Evolutionary conservation across 225 moss, liverwort and hornwort species (phyloP).

Genomic region (Sphagnum contortum): DNA sequence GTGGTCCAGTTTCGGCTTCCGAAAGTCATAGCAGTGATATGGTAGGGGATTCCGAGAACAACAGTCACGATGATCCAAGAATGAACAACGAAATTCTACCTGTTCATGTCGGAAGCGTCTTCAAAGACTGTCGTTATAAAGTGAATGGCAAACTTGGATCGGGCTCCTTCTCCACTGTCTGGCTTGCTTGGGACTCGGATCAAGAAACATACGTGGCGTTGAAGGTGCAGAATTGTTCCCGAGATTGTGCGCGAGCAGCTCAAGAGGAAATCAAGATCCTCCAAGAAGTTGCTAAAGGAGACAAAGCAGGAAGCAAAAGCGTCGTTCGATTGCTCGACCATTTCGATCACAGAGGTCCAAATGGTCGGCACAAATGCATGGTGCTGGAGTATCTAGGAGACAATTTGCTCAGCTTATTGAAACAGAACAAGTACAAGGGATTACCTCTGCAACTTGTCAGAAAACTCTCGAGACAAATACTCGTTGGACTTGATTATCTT

Average conservation of each 20-base stretch:
- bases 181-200: slow-evolving; percentile 26
- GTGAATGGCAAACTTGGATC: slow-evolving; percentile 18
- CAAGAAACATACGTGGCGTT: slow-evolving; percentile 21
- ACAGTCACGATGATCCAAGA: not conserved
- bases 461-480: slow-evolving; percentile 41
- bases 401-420: slow-evolving; percentile 69
- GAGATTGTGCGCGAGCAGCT: slow-evolving; percentile 24
- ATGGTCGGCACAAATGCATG: slow-evolving; percentile 52
- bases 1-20: not conserved
- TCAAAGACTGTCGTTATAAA: slow-evolving; percentile 26
- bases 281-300: slow-evolving; percentile 9
- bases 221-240: slow-evolving; percentile 36
- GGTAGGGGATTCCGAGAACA: slow-evolving; percentile 6
- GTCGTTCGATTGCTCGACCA: slow-evolving; percentile 31
- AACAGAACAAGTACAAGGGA: slow-evolving; percentile 58
- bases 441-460: slow-evolving; percentile 51
- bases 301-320: slow-evolving; percentile 1
- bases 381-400: slow-evolving; percentile 85
- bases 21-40: slow-evolving; percentile 16
- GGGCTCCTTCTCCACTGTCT: slow-evolving; percentile 33
- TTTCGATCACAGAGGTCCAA: slow-evolving; percentile 33
- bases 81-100: slow-evolving; percentile 17
- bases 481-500: slow-evolving; percentile 59
- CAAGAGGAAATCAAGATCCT: slow-evolving; percentile 36
- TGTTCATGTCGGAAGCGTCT: slow-evolving; percentile 10